Percentiles rank a stretch among this genome's conserved stretches.
phyloP scores from a whole-genome alignment of 768 basidiomycete genomes.

The Rhizopogon vesiculosus region DNA sequence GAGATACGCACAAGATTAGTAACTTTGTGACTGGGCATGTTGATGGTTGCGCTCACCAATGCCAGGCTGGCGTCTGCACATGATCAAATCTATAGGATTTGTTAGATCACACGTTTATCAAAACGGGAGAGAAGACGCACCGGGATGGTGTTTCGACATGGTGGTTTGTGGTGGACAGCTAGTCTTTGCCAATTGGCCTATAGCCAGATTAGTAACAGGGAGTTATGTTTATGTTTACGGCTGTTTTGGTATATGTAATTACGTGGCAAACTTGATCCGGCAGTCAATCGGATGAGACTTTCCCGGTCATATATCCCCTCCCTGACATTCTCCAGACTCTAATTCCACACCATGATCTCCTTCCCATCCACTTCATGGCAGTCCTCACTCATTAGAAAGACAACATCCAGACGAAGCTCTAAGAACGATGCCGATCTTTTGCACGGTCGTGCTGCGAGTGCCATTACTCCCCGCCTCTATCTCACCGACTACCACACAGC shows the following conservation, averaged over 20 bases:
- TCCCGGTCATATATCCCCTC: not conserved
- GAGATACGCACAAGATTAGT: slow-evolving; percentile 7
- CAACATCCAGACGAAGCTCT: slow-evolving; percentile 7
- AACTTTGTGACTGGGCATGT: not conserved
- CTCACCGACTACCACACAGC: slow-evolving; percentile 62
- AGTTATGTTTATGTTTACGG: not conserved
- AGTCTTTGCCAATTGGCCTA: too few relatives aligned
- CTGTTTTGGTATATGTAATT: not conserved
- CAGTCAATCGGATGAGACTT: slow-evolving; percentile 4
- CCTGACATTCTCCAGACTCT: not conserved
- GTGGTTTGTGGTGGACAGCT: not conserved
- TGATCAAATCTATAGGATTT: slow-evolving; percentile 74
- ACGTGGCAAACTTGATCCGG: not conserved
- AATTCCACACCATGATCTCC: slow-evolving; percentile 21
- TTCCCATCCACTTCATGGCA: slow-evolving; percentile 28
- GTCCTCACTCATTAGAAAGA: slow-evolving; percentile 18
- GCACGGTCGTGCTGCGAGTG: slow-evolving; percentile 19
- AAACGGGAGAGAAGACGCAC: slow-evolving; percentile 28
- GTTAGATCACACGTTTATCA: not conserved
- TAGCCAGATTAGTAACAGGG: not conserved
- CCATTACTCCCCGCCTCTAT: slow-evolving; percentile 49
- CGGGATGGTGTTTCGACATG: slow-evolving; percentile 93
- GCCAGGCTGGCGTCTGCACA: slow-evolving; percentile 97
- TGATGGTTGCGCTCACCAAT: slow-evolving; percentile 59
- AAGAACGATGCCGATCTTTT: slow-evolving; percentile 4